Conservation (phyloP, 1,139 yeast species). For the Saccharomyces hybrid region DNA sequence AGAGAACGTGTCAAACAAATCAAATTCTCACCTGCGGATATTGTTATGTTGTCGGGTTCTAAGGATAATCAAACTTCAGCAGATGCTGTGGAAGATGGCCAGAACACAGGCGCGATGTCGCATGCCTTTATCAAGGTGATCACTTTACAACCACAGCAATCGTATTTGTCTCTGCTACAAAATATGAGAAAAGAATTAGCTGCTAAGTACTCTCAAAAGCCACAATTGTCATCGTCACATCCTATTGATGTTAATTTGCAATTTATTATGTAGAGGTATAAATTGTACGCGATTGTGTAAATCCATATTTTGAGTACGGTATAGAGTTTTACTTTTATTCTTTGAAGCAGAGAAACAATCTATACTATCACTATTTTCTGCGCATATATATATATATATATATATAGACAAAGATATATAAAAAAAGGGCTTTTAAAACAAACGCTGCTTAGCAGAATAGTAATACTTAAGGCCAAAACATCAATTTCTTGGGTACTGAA, state of each 20-base stretch:
- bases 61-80: slow-evolving; percentile 78
- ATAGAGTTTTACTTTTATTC: background rate
- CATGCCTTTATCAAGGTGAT: slow-evolving; percentile 77
- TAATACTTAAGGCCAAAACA: background rate
- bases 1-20: slow-evolving; percentile 41
- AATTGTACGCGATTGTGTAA: background rate
- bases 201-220: slow-evolving; percentile 75
- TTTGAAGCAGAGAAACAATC: background rate
- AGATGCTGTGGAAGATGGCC: slow-evolving; percentile 72
- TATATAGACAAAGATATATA: background rate
- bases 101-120: slow-evolving; percentile 89
- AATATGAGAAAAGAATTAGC: slow-evolving; percentile 66
- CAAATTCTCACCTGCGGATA: slow-evolving; percentile 85
- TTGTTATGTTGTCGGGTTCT: slow-evolving; percentile 79
- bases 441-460: background rate
- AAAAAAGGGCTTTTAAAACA: background rate
- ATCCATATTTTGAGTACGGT: background rate
- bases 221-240: slow-evolving; percentile 79
- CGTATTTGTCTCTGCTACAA: slow-evolving; percentile 69
- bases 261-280: slow-evolving; percentile 36
- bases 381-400: background rate
- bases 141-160: slow-evolving; percentile 59
- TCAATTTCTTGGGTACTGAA: background rate
- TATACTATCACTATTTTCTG: background rate
- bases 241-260: slow-evolving; percentile 72